phyloP scores from a whole-genome alignment of 768 basidiomycete species.

The Tulasnella sp. region DNA sequence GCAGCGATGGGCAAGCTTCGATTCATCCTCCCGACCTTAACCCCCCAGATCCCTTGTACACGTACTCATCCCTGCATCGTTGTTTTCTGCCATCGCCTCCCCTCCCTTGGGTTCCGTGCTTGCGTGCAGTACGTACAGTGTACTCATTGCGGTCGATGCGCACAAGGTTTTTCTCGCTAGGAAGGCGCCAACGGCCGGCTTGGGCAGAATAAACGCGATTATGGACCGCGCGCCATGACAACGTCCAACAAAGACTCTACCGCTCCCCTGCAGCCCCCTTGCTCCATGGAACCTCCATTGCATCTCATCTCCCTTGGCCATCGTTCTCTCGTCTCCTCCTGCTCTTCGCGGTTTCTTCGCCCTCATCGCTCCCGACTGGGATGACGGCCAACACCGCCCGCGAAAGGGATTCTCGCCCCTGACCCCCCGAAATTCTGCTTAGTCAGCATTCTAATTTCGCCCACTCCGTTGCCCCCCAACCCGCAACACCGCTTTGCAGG shows the following conservation, averaged over 20 bases:
- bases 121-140: neutral
- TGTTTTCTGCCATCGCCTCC: neutral
- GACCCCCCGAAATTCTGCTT: neutral
- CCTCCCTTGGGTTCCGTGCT: neutral
- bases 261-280: neutral
- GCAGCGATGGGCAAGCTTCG: conserved; percentile 26
- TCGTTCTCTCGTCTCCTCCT: neutral
- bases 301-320: conserved; percentile 25
- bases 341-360: conserved; percentile 15
- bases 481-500: neutral
- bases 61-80: conserved; percentile 16
- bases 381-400: neutral
- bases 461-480: neutral
- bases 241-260: conserved; percentile 18
- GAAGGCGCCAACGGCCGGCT: conserved; percentile 20
- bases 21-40: conserved; percentile 21
- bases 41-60: conserved; percentile 9
- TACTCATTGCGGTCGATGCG: conserved; percentile 11
- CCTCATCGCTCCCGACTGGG: conserved; percentile 10
- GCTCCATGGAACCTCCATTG: neutral
- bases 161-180: conserved; percentile 6
- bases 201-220: conserved; percentile 16
- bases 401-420: neutral
- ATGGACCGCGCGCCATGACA: conserved; percentile 17
- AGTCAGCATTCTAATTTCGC: conserved; percentile 2